Evolutionary conservation across 768 basidiomycete genomes (phyloP).

Genomic region (Chalciporus pseudorubinellus): DNA sequence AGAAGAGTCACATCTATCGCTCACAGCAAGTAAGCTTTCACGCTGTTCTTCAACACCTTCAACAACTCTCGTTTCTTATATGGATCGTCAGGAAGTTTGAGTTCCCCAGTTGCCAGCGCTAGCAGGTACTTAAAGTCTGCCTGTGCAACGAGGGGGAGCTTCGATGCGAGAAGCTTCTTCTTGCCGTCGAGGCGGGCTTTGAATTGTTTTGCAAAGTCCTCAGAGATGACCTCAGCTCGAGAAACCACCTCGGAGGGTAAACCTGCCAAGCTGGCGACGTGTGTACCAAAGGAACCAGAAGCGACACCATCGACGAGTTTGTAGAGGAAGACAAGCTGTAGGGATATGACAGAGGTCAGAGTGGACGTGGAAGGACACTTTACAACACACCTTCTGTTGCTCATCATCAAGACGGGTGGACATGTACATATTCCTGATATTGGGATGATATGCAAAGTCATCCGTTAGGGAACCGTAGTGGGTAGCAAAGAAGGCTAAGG

Average conservation of each 20-base stretch:
- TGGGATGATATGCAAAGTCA: constrained; percentile 89
- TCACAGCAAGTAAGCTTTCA: constrained; percentile 27
- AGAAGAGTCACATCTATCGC: background rate
- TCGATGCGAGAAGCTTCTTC: constrained; percentile 47
- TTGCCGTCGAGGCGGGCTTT: constrained; percentile 71
- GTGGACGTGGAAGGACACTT: background rate
- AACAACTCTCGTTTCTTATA: constrained; percentile 55
- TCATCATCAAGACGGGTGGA: constrained; percentile 90
- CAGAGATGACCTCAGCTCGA: constrained; percentile 84
- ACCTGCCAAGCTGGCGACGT: constrained; percentile 93
- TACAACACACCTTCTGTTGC: constrained; percentile 67
- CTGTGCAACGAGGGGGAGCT: constrained; percentile 76
- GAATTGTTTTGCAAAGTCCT: constrained; percentile 85
- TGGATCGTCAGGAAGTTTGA: constrained; percentile 50
- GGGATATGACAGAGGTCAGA: background rate
- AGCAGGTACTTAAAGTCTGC: constrained; percentile 87
- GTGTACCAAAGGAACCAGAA: constrained; percentile 86
- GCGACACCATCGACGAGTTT: constrained; percentile 90
- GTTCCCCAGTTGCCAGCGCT: constrained; percentile 54
- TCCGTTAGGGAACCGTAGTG: constrained; percentile 96
- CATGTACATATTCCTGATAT: constrained; percentile 96
- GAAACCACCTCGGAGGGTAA: constrained; percentile 83
- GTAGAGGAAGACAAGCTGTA: constrained; percentile 88
- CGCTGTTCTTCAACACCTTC: constrained; percentile 47
- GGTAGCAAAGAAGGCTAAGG: constrained; percentile 94